These are phyloP conservation scores for Phytophthora podocarpi DNA, from an alignment of 352 stramenopile genomes.

Conservation along the genomic window DNA sequence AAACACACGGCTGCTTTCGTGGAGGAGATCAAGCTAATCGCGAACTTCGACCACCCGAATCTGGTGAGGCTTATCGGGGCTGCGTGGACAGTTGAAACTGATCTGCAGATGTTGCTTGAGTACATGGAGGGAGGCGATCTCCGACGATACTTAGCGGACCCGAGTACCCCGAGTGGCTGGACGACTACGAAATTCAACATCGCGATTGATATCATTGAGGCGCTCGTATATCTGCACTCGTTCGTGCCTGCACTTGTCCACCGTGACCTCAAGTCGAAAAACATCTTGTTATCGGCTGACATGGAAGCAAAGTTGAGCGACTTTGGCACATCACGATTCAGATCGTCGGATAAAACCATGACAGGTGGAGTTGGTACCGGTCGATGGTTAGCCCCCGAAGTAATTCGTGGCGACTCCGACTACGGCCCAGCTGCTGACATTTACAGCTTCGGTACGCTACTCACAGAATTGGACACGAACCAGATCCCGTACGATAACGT, in stretches of 20 bases:
- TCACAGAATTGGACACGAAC: constrained; percentile 49
- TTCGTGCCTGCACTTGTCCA: constrained; percentile 43
- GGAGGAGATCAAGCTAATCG: no score
- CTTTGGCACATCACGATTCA: constrained; percentile 23
- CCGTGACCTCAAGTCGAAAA: constrained; percentile 58
- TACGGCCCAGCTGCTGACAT: constrained; percentile 56
- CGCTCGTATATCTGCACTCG: constrained; percentile 43
- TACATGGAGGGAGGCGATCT: constrained; percentile 47
- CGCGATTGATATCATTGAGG: constrained; percentile 37
- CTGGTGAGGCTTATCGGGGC: constrained; percentile 42
- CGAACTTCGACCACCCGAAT: constrained; percentile 45
- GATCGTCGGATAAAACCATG: constrained; percentile 30
- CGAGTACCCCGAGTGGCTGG: constrained; percentile 1
- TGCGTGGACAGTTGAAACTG: constrained; percentile 40
- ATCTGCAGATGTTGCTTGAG: constrained; percentile 43
- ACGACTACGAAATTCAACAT: constrained; percentile 31
- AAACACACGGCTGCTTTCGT: constrained; percentile 34
- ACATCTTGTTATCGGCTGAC: constrained; percentile 39
- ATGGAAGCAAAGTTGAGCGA: constrained; percentile 30
- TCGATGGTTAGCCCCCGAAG: constrained; percentile 55
- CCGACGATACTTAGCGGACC: constrained; percentile 17
- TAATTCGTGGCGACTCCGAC: constrained; percentile 43
- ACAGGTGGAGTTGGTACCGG: constrained; percentile 49
- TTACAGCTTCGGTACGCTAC: constrained; percentile 53
- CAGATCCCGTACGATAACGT: constrained; percentile 36